Percentiles rank a stretch among this genome's conserved stretches.
Evolutionary conservation across 768 basidiomycete genomes (phyloP).

Genomic region (Tulasnella sp.): DNA sequence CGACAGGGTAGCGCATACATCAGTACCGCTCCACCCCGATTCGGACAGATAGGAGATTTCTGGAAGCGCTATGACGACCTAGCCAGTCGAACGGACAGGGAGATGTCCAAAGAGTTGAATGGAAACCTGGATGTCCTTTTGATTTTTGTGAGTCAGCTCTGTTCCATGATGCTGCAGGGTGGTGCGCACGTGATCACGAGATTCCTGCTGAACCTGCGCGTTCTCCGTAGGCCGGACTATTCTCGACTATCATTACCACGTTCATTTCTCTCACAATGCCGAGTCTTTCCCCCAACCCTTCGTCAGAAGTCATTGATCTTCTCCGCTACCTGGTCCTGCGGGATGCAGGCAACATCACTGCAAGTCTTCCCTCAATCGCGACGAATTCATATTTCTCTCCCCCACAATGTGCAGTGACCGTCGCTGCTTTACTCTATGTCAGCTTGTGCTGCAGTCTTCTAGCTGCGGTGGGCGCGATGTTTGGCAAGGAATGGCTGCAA

Average conservation of each 20-base stretch:
- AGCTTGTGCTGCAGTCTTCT: not conserved
- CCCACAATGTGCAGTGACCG: not conserved
- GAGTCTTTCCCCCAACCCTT: not conserved
- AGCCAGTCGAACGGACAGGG: not conserved
- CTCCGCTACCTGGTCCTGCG: not conserved
- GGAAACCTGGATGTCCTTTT: not conserved
- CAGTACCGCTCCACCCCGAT: not conserved
- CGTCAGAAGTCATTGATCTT: not conserved
- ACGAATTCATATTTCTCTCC: not conserved
- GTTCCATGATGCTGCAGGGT: too few relatives aligned
- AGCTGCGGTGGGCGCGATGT: not conserved
- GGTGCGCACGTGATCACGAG: too few relatives aligned
- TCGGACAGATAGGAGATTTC: not conserved
- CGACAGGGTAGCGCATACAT: too few relatives aligned
- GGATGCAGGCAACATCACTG: not conserved
- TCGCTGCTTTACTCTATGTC: not conserved
- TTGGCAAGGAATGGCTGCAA: slow-evolving; percentile 1
- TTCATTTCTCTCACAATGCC: not conserved
- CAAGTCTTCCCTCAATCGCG: not conserved
- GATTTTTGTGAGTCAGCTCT: not conserved
- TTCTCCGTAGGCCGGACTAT: not conserved
- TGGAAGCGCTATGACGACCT: not conserved
- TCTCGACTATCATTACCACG: not conserved
- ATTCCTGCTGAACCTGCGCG: not conserved
- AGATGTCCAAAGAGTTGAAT: not conserved